Conservation (phyloP, 1,284 basidiomycete species). For the Ustilago trichophora region DNA sequence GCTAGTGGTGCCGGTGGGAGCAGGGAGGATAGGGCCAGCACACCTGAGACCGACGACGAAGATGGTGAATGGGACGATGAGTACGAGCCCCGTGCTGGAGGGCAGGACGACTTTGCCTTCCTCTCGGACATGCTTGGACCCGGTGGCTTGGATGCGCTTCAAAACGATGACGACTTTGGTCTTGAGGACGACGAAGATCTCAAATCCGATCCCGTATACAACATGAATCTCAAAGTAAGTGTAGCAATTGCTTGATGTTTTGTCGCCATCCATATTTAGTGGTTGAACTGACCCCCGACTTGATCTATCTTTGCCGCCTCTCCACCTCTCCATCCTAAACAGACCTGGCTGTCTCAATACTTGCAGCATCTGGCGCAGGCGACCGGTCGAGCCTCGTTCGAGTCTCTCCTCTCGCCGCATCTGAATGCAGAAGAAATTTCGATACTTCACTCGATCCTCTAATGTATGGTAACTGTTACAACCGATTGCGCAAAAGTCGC, state of each 20-base stretch:
- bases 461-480: too few species aligned
- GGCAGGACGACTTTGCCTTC: constrained; percentile 69
- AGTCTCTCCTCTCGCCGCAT: constrained; percentile 24
- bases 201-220: constrained; percentile 83
- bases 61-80: constrained; percentile 61
- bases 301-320: too few species aligned
- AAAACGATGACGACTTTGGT: constrained; percentile 70
- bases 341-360: constrained; percentile 29
- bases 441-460: constrained; percentile 33
- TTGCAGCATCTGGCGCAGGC: constrained; percentile 22
- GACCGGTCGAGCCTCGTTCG: constrained; percentile 17
- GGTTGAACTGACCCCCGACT: too few species aligned
- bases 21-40: constrained; percentile 23
- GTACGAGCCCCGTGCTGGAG: constrained; percentile 66
- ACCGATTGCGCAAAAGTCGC: too few species aligned
- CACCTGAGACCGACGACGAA: constrained; percentile 53
- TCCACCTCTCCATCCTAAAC: too few species aligned
- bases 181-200: constrained; percentile 79
- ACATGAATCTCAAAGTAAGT: constrained; percentile 89
- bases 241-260: too few species aligned
- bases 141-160: constrained; percentile 71
- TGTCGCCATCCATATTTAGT: too few species aligned
- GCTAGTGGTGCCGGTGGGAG: constrained; percentile 9
- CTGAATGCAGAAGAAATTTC: constrained; percentile 25
- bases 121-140: constrained; percentile 70